Percentiles rank a stretch among this genome's conserved stretches.
These are phyloP conservation scores for Hirsutella rhossiliensis DNA, from an alignment of 2,329 filamentous ascomycete genomes.

Conservation along the genomic window DNA sequence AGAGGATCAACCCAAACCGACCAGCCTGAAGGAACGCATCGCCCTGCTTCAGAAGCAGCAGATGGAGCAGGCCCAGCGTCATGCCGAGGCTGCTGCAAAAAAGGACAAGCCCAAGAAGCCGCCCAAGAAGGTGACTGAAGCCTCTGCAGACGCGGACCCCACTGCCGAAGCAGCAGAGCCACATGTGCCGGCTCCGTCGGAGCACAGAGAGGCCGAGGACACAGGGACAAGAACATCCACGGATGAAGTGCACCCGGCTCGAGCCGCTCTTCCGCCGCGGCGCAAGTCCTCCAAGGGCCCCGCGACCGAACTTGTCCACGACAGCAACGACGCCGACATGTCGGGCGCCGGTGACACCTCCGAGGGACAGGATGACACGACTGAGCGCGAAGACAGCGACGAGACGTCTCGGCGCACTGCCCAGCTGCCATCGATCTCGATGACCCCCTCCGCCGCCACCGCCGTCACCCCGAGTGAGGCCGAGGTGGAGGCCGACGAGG, in stretches of 20 bases:
- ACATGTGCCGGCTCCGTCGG: constrained; percentile 18
- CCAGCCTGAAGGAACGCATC: constrained; percentile 90
- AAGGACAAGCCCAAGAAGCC: constrained; percentile 77
- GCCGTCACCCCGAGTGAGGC: constrained; percentile 57
- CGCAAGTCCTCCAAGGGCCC: constrained; percentile 40
- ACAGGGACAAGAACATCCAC: constrained; percentile 34
- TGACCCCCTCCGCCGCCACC: constrained; percentile 20
- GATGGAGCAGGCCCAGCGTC: constrained; percentile 72
- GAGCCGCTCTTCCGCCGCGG: constrained; percentile 30
- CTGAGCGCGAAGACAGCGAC: constrained; percentile 65
- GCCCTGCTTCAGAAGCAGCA: constrained; percentile 90
- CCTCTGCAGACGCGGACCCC: constrained; percentile 18
- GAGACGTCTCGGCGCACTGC: constrained; percentile 32
- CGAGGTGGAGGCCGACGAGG: constrained; percentile 42
- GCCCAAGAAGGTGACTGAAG: constrained; percentile 54
- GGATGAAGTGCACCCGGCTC: constrained; percentile 27
- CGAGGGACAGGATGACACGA: constrained; percentile 47
- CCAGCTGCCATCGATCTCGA: constrained; percentile 23
- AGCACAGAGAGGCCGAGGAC: constrained; percentile 37
- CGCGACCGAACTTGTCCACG: constrained; percentile 31
- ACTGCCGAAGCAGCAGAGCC: constrained; percentile 17
- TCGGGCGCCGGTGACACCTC: constrained; percentile 53
- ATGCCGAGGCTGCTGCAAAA: constrained; percentile 65
- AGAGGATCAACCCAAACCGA: constrained; percentile 81
- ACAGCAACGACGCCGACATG: constrained; percentile 55